Evolutionary conservation across 805 yeast species (phyloP).

Genomic region (Priceomyces medius): DNA sequence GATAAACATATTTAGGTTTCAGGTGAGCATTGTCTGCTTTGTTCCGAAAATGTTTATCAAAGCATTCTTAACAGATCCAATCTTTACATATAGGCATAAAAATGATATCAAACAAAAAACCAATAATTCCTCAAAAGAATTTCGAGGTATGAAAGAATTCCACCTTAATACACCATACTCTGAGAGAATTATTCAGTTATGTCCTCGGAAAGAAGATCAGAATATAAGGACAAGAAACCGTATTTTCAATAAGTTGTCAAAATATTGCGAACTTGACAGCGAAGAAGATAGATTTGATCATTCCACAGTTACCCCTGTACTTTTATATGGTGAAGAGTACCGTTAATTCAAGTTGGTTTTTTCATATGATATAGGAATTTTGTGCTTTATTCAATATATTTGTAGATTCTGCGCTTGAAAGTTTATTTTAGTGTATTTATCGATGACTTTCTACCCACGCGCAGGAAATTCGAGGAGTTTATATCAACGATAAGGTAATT

Average conservation of each 20-base stretch:
- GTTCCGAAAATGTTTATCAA: conserved; percentile 21
- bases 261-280: conserved; percentile 6
- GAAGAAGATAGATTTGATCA: background rate
- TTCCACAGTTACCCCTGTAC: background rate
- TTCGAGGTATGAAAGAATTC: conserved; percentile 13
- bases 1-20: conserved; percentile 12
- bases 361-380: too few relatives aligned
- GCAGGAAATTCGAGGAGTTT: too few relatives aligned
- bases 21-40: conserved; percentile 16
- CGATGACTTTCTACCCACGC: too few relatives aligned
- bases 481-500: too few relatives aligned
- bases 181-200: conserved; percentile 8
- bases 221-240: conserved; percentile 7
- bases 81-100: background rate
- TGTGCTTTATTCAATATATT: too few relatives aligned
- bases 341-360: background rate
- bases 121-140: conserved; percentile 2
- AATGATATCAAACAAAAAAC: background rate
- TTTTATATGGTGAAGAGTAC: background rate
- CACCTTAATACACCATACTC: conserved; percentile 6
- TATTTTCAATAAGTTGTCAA: conserved; percentile 7
- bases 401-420: too few relatives aligned
- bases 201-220: conserved; percentile 15
- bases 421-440: too few relatives aligned
- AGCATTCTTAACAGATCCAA: conserved; percentile 16